Conservation (phyloP, 805 yeast species). For the Pichia heedii region DNA sequence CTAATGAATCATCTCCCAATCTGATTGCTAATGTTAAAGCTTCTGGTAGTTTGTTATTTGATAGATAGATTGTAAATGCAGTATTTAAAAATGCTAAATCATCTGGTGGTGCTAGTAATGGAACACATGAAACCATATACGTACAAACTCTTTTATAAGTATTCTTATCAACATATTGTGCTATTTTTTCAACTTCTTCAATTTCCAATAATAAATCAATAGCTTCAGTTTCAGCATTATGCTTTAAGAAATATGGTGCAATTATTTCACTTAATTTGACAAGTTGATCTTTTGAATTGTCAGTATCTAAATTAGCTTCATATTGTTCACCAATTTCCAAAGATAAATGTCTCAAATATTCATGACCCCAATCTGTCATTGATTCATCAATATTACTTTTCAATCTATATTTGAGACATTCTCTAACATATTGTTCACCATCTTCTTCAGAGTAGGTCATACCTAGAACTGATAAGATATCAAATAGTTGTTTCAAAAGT, state of each 20-base stretch:
- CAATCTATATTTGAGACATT: conserved; percentile 73
- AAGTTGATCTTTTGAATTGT: conserved; percentile 28
- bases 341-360: conserved; percentile 91
- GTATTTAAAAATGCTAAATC: conserved; percentile 79
- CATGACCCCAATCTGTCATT: conserved; percentile 94
- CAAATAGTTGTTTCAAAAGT: conserved; percentile 56
- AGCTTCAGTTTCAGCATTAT: conserved; percentile 98
- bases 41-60: conserved; percentile 74
- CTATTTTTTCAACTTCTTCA: conserved; percentile 75
- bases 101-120: conserved; percentile 90
- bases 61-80: conserved; percentile 76
- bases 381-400: conserved; percentile 36
- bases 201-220: conserved; percentile 87
- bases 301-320: conserved; percentile 37
- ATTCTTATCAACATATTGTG: conserved; percentile 75
- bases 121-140: conserved; percentile 95
- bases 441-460: conserved; percentile 88
- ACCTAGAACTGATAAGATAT: conserved; percentile 83
- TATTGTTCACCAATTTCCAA: conserved; percentile 88
- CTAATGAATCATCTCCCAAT: conserved; percentile 71
- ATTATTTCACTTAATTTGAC: conserved; percentile 62
- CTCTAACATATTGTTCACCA: conserved; percentile 41
- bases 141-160: conserved; percentile 85
- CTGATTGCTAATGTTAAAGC: conserved; percentile 86
- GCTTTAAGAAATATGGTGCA: conserved; percentile 83